phyloP scores from a whole-genome alignment of 2,329 filamentous ascomycete genomes.

The Penicillium freii region DNA sequence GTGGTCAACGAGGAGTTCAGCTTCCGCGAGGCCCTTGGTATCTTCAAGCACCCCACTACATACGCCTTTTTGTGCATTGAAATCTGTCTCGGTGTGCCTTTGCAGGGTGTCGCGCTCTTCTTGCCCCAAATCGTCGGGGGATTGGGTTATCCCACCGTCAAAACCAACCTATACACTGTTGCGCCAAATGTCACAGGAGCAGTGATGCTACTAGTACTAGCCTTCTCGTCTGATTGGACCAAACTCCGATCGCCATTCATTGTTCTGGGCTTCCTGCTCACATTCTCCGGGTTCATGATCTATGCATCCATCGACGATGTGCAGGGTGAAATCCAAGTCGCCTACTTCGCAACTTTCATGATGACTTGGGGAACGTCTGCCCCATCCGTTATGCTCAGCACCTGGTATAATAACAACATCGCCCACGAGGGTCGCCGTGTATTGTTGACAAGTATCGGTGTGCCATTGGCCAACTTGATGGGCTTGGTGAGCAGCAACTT shows the following conservation, averaged over 20 bases:
- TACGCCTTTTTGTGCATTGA: conserved; percentile 58
- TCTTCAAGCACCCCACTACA: conserved; percentile 55
- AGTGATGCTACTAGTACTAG: conserved; percentile 68
- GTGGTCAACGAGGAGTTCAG: conserved; percentile 58
- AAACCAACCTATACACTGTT: conserved; percentile 78
- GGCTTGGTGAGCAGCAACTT: conserved; percentile 68
- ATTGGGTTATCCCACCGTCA: conserved; percentile 55
- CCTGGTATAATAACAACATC: conserved; percentile 81
- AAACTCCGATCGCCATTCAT: conserved; percentile 73
- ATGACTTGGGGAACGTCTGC: conserved; percentile 79
- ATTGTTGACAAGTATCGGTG: conserved; percentile 67
- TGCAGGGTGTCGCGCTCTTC: conserved; percentile 58
- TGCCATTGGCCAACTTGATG: conserved; percentile 75
- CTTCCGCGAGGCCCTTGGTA: conserved; percentile 51
- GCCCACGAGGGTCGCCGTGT: conserved; percentile 72
- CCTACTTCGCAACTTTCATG: conserved; percentile 76
- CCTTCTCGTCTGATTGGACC: conserved; percentile 66
- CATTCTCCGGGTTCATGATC: conserved; percentile 75
- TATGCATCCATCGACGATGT: conserved; percentile 69
- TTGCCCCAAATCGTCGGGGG: conserved; percentile 57
- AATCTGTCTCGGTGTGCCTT: conserved; percentile 58
- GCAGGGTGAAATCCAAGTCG: conserved; percentile 58
- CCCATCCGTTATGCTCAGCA: conserved; percentile 64
- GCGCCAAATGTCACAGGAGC: conserved; percentile 76
- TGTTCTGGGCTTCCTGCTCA: conserved; percentile 68